Conservation (phyloP, 306 rosid genomes). For the apple (Malus domestica) region DNA sequence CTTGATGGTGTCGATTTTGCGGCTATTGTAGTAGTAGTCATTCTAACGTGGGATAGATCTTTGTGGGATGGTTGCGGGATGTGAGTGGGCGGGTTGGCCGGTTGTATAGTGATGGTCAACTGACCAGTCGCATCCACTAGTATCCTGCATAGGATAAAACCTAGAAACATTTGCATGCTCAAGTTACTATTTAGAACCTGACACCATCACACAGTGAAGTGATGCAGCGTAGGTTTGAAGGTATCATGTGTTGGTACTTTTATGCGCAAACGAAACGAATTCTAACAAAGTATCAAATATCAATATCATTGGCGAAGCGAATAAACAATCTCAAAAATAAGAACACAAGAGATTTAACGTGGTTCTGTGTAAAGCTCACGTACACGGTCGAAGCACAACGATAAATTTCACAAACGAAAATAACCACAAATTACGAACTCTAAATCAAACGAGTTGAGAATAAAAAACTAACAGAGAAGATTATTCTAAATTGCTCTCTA, state of each 20-base stretch:
- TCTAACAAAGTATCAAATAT: no score
- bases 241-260: not conserved
- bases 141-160: not conserved
- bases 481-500: no score
- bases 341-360: no score
- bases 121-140: not conserved
- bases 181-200: conserved; percentile 5
- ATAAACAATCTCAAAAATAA: no score
- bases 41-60: not conserved
- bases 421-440: no score
- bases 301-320: no score
- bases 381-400: no score
- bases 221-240: conserved; percentile 27
- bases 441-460: no score
- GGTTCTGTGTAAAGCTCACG: no score
- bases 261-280: no score
- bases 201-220: conserved; percentile 19
- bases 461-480: no score
- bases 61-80: not conserved
- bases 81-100: not conserved
- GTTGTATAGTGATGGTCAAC: not conserved
- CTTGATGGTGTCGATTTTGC: not conserved
- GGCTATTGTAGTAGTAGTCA: not conserved
- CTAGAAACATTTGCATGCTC: not conserved
- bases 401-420: no score